Evolutionary conservation across 2,329 filamentous ascomycete genomes (phyloP).

Genomic region (Fusarium praegraminearum): DNA sequence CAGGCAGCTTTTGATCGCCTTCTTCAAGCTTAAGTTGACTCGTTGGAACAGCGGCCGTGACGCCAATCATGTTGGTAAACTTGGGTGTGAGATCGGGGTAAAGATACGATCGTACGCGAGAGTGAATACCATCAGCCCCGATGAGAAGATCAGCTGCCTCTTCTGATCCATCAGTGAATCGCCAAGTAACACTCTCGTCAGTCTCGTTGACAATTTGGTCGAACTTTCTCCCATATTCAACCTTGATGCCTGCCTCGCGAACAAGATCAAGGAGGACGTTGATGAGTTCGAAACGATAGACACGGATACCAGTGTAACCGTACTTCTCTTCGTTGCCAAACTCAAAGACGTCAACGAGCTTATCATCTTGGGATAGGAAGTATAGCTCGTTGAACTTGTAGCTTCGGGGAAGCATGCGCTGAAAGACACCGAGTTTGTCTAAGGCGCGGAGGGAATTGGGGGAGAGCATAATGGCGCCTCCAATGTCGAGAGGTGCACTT

Average conservation of each 20-base stretch:
- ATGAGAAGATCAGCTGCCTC: constrained; percentile 60
- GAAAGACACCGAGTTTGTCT: constrained; percentile 62
- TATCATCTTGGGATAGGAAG: constrained; percentile 55
- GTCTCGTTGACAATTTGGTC: constrained; percentile 56
- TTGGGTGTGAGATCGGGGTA: constrained; percentile 61
- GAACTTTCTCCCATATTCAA: constrained; percentile 64
- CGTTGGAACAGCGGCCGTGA: constrained; percentile 53
- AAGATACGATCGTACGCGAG: constrained; percentile 64
- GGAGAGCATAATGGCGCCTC: constrained; percentile 69
- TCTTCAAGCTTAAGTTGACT: constrained; percentile 52
- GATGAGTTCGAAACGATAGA: constrained; percentile 66
- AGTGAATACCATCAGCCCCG: constrained; percentile 72
- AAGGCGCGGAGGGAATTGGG: constrained; percentile 69
- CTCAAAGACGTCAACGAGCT: constrained; percentile 57
- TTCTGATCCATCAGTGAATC: constrained; percentile 60
- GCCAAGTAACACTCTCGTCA: constrained; percentile 57
- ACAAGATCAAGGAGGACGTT: constrained; percentile 59
- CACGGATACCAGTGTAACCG: constrained; percentile 65
- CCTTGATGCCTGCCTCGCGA: constrained; percentile 53
- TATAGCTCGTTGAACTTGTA: constrained; percentile 65
- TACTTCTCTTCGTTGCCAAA: constrained; percentile 62
- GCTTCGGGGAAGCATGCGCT: constrained; percentile 57
- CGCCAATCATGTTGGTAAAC: constrained; percentile 62
- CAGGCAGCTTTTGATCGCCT: constrained; percentile 55
- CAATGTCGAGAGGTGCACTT: constrained; percentile 58